These are phyloP conservation scores for Climacium dendroides DNA, from an alignment of 225 moss, liverwort and hornwort species.

Conservation along the genomic window DNA sequence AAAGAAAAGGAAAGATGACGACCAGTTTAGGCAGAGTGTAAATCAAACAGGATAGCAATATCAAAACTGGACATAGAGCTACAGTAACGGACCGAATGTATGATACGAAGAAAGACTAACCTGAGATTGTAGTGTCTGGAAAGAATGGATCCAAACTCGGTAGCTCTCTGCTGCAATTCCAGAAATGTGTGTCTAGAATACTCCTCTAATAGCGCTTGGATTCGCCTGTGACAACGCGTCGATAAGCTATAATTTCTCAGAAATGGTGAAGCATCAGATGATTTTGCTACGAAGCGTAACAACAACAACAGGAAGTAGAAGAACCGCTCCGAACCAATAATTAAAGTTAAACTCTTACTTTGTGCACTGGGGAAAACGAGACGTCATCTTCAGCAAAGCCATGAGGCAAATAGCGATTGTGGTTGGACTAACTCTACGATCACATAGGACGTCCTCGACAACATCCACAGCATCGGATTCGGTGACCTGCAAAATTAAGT, in stretches of 20 bases:
- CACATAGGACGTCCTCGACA: conserved; percentile 57
- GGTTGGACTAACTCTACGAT: conserved; percentile 34
- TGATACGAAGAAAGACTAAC: conserved; percentile 8
- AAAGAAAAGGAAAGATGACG: background rate
- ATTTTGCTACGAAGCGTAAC: background rate
- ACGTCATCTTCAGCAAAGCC: conserved; percentile 75
- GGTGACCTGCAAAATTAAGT: conserved; percentile 48
- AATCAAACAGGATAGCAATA: background rate
- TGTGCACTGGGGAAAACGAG: conserved; percentile 67
- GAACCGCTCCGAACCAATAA: background rate
- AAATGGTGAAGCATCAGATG: background rate
- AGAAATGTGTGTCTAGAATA: conserved; percentile 42
- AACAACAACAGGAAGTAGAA: background rate
- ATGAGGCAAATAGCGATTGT: conserved; percentile 67
- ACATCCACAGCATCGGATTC: conserved; percentile 94
- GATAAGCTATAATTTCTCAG: background rate
- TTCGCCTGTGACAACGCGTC: conserved; percentile 30
- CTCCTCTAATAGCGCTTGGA: conserved; percentile 41
- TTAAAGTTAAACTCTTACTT: conserved; percentile 35
- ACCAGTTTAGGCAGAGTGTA: background rate
- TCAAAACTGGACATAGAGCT: background rate
- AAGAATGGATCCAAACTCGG: conserved; percentile 80
- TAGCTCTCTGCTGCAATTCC: conserved; percentile 89
- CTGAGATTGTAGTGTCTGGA: conserved; percentile 56
- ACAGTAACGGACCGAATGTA: background rate